phyloP scores from a whole-genome alignment of 805 yeast genomes.

The Zygoascus biomembranicola region DNA sequence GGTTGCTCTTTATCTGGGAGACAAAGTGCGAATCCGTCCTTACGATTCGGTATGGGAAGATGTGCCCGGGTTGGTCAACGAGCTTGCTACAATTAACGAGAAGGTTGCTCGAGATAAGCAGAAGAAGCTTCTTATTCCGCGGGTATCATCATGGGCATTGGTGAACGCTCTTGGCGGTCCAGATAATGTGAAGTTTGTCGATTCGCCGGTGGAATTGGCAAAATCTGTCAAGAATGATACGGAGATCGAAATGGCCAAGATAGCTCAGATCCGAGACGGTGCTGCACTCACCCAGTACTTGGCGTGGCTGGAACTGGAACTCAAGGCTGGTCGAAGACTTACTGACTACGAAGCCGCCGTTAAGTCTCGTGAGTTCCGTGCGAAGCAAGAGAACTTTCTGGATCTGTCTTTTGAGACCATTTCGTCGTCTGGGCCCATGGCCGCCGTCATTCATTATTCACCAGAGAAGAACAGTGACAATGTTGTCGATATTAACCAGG shows the following conservation, averaged over 20 bases:
- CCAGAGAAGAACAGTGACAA: constrained; percentile 51
- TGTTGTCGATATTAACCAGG: constrained; percentile 53
- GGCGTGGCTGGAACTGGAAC: constrained; percentile 71
- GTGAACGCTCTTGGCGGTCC: constrained; percentile 42
- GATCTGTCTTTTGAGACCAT: constrained; percentile 71
- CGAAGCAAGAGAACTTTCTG: constrained; percentile 28
- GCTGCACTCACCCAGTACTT: constrained; percentile 63
- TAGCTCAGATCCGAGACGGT: constrained; percentile 81
- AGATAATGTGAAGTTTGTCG: constrained; percentile 33
- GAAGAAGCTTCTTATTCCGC: constrained; percentile 43
- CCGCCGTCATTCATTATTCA: constrained; percentile 68
- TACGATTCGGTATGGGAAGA: constrained; percentile 57
- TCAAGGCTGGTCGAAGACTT: constrained; percentile 34
- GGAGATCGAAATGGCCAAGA: constrained; percentile 63
- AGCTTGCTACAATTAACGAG: constrained; percentile 7
- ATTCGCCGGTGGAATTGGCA: constrained; percentile 55
- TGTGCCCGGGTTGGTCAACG: constrained; percentile 26
- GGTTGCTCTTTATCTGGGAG: constrained; percentile 34
- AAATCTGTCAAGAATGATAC: constrained; percentile 69
- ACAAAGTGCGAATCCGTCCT: constrained; percentile 40
- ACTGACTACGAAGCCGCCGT: constrained; percentile 53
- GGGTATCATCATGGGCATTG: constrained; percentile 61
- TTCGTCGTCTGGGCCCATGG: constrained; percentile 67
- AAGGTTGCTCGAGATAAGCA: constrained; percentile 7
- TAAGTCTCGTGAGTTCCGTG: constrained; percentile 41